Evolutionary conservation across 2,329 filamentous ascomycete genomes (phyloP).

Genomic region (Raffaelea arxii): DNA sequence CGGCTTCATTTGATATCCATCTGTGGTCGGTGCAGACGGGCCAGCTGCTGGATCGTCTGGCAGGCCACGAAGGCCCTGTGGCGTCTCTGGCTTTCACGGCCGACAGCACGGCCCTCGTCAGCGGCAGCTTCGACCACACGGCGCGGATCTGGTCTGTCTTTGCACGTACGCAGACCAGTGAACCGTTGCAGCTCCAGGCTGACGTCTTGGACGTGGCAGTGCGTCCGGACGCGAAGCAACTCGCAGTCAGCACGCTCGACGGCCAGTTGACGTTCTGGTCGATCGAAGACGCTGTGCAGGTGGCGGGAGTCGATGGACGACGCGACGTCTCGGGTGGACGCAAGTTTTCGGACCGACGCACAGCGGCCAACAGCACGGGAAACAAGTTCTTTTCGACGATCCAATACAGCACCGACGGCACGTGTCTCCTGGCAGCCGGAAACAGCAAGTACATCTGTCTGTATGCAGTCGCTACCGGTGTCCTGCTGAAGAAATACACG

Average conservation of each 20-base stretch:
- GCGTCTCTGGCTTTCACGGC: conserved; percentile 82
- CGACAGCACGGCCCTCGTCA: conserved; percentile 73
- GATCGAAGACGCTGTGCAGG: conserved; percentile 76
- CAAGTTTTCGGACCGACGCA: conserved; percentile 76
- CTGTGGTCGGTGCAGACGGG: conserved; percentile 98
- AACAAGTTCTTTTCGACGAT: conserved; percentile 88
- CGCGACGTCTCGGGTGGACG: conserved; percentile 90
- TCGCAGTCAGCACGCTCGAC: conserved; percentile 86
- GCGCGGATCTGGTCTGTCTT: conserved; percentile 97
- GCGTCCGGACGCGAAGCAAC: conserved; percentile 80
- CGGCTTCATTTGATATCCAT: conserved; percentile 95
- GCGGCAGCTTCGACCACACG: conserved; percentile 93
- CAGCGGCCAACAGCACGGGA: conserved; percentile 80
- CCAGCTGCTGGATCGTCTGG: conserved; percentile 80
- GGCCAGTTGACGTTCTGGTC: conserved; percentile 95
- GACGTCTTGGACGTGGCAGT: conserved; percentile 83
- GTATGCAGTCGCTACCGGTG: conserved; percentile 89
- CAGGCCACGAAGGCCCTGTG: conserved; percentile 90
- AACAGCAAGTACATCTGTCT: conserved; percentile 99
- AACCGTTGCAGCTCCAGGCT: conserved; percentile 83
- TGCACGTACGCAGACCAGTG: conserved; percentile 84
- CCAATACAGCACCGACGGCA: conserved; percentile 84
- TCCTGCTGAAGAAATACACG: conserved; percentile 88
- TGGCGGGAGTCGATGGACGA: conserved; percentile 77
- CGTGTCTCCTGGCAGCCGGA: conserved; percentile 79